Evolutionary conservation across 768 basidiomycete genomes (phyloP), one percentile per base, ranked within the genome.

Genomic region (Cystofilobasidium capitatum): DNA sequence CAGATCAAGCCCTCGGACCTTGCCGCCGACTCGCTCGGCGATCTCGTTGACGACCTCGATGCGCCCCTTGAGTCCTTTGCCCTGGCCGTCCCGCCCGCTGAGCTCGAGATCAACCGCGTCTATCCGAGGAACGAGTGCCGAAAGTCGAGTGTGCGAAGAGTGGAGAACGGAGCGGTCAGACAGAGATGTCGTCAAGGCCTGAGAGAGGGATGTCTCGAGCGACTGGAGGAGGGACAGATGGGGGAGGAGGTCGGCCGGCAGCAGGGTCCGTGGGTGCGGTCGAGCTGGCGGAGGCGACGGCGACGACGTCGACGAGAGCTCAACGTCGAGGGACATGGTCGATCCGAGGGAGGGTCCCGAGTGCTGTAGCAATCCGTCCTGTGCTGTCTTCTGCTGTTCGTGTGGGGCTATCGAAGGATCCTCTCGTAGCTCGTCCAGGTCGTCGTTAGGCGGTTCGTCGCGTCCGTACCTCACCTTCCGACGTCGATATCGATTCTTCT

Each of bases 1-100:
- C 75, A 91, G 87, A 75, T 99, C 96, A 51, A 99, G 81, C 7
- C 84, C 81, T 35, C 88, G 82, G 29, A 99, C 96, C 58, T 87
- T 86, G 37, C 90, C 88, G n/a, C 93, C 91, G 10, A 99, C 88
- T 58, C 93, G 81, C 72, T 92, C 86, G 54, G 74, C 75, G 7
- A 76, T 78, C 69, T 74, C 74, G 73, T 75, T 77, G 20, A 78
- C 77, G 62, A 66, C 72, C 10, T 71, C 66, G 9, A 78, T 75
- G n/a, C 77, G 36, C 40, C 74, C 74, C 1, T 77, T 74, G 29
- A 78, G 59, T 0, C 76, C 76, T 10, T 72, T 71, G 9, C 71
- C 70, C 14, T 65, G 67, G 20, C 67, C 71, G 12, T 65, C 67
- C 31, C 26, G 13, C 47, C 62, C 13, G 29, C 51, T 55, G 51